Base-by-base conservation (phyloP, 306 rosid genomes). In the Dryas octopetala region DNA sequence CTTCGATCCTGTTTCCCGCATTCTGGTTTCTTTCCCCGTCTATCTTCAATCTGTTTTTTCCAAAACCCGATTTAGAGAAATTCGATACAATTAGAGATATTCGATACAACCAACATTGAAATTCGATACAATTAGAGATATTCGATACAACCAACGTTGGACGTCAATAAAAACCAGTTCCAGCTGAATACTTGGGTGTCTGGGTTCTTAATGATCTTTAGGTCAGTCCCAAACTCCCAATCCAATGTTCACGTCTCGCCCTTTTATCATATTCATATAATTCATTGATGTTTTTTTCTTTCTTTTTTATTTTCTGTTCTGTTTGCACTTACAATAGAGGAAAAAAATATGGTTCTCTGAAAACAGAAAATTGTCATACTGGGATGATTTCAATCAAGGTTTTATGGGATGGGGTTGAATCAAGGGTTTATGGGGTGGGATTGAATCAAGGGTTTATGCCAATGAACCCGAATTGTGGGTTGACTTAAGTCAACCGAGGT, bases 401-500 rank as follows among this genome's bases (percentile, higher is more conserved):
- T 13, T 7, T 57, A 44, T 4, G 46, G 12, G 14, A 62, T 50
- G 48, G 40, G 61, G 3, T 60, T 60, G 69, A 50, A 47, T 61
- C 17, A 49, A 49, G 45, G 48, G 47, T 5, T 40, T 32, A 0
- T 52, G 32, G 23, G 15, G 2, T 51, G 13, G 48, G 62, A 53
- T 41, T 54, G 40, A 43, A 41, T 55, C 0, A 55, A 40, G 64
- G 65, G 52, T 70, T 74, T 51, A n/a, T 52, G 68, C 9, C 44
- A 12, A 48, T 49, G n/a, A 17, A 46, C 10, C 49, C 14, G 9
- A 51, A 63, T 32, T 43, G 46, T 73, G 62, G 40, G 73, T 84
- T 84, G 88, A 82, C 84, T 77, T 26, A 0, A 60, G 77, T 76
- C 78, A 70, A 57, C 67, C 28, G 46, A 3, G 49, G 45, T 43